A percentile compares a stretch with the other conserved stretches of the same genome.
Conservation (phyloP, 2,329 filamentous ascomycete genomes). For the Neofusicoccum sp. region DNA sequence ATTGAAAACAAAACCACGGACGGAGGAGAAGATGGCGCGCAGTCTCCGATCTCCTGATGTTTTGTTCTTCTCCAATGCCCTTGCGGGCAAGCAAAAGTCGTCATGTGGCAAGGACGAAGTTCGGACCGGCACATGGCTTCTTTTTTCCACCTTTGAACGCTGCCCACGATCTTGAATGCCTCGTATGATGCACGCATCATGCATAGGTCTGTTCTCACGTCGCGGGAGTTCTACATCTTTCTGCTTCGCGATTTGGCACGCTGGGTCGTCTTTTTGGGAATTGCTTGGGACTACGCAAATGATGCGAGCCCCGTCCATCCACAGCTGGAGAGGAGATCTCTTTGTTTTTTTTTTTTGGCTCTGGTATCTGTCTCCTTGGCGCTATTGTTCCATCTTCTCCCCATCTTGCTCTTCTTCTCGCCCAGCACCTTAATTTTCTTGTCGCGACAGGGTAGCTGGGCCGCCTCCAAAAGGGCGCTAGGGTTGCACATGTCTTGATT, state of each 20-base stretch:
- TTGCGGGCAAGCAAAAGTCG: neutral
- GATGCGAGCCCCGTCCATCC: conserved; percentile 3
- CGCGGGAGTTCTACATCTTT: neutral
- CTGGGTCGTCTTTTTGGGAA: conserved; percentile 14
- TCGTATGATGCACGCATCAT: conserved; percentile 15
- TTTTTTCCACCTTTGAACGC: conserved; percentile 2
- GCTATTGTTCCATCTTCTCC: neutral
- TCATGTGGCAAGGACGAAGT: neutral
- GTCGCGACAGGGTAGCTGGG: neutral
- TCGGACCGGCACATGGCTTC: neutral
- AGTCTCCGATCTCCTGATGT: neutral
- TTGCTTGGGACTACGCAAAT: neutral
- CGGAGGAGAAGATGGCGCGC: neutral
- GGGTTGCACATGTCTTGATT: conserved; percentile 8
- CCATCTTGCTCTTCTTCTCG: neutral
- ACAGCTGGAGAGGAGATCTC: conserved; percentile 13
- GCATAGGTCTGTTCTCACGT: conserved; percentile 8
- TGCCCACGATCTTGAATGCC: conserved; percentile 8
- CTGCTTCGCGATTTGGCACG: conserved; percentile 12
- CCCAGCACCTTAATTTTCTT: neutral
- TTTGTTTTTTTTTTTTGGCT: too few relatives aligned
- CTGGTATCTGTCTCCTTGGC: neutral
- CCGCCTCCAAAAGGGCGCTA: conserved; percentile 14
- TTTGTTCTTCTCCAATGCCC: neutral
- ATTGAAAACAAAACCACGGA: neutral